These are phyloP conservation scores for Waltergamsia citrina DNA, from an alignment of 2,329 filamentous ascomycete species.

Conservation along the genomic window DNA sequence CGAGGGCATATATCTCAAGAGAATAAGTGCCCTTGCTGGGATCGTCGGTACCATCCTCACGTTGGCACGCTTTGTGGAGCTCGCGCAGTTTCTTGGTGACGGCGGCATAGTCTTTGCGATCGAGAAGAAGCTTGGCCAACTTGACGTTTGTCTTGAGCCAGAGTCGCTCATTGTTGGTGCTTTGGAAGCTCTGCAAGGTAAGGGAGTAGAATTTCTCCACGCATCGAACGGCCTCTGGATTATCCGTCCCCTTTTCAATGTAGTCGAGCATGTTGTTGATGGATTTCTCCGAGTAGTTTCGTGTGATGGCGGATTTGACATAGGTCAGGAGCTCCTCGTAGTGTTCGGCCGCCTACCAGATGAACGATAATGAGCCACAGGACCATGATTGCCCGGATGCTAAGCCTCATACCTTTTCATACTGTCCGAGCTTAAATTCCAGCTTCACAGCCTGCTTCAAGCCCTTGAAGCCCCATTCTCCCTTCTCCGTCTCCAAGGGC, in stretches of 20 bases:
- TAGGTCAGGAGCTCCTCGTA: slow-evolving; percentile 94
- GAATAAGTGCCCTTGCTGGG: slow-evolving; percentile 94
- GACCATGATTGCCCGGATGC: not conserved
- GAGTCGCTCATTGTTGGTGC: slow-evolving; percentile 90
- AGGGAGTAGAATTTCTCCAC: slow-evolving; percentile 95
- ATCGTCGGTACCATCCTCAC: slow-evolving; percentile 79
- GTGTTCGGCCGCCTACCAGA: slow-evolving; percentile 69
- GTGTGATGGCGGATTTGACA: slow-evolving; percentile 90
- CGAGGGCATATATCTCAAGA: slow-evolving; percentile 88
- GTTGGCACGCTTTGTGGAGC: slow-evolving; percentile 81
- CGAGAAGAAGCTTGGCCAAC: slow-evolving; percentile 81
- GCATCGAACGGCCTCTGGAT: slow-evolving; percentile 59
- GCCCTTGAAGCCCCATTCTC: slow-evolving; percentile 98
- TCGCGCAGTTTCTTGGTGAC: slow-evolving; percentile 79
- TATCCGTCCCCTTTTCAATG: slow-evolving; percentile 81
- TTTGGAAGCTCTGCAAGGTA: slow-evolving; percentile 91
- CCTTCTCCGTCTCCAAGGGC: slow-evolving; percentile 77
- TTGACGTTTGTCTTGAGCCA: slow-evolving; percentile 99
- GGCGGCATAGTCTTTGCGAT: slow-evolving; percentile 77
- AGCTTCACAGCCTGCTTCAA: slow-evolving; percentile 97
- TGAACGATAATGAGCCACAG: not conserved
- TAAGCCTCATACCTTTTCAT: slow-evolving; percentile 63
- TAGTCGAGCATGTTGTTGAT: slow-evolving; percentile 99
- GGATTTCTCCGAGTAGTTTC: slow-evolving; percentile 98
- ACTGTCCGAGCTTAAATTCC: slow-evolving; percentile 86